Base-by-base conservation (phyloP, 495 filamentous ascomycete species). In the Xylaria cubensis region DNA sequence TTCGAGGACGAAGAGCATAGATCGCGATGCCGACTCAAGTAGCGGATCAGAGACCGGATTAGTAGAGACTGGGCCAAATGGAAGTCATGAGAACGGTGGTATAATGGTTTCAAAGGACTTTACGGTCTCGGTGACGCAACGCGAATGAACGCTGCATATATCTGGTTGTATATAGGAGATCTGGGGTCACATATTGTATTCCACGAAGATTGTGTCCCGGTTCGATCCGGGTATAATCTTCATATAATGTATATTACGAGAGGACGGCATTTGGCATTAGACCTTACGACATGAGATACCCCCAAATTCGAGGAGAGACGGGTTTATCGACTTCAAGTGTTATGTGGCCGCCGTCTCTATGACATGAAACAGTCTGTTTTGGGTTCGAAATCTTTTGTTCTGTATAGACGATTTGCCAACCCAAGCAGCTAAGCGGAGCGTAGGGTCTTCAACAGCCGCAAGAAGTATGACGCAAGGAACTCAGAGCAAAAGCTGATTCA, bases 61-160 rank as follows among this genome's bases (percentile, higher is more conserved):
- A 7, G 70, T 65, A 39, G 55, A 72, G 26, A 21, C 42, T 4
- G 1, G n/a, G 42, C 10, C 29, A 4, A 32, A 67, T n/a, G 61
- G 13, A 10, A 44, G 26, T 10, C 39, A 48, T 7, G 48, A 32
- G 36, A 59, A 5, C 10, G 63, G 55, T 12, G 70, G 63, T 3
- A 72, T 72, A 51, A 61, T 67, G 48, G 70, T 72, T 29, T 67
- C 62, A 41, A 72, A 46, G 41, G 32, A 72, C 34, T 67, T 66
- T 24, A 66, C 63, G 29, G 70, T 72, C 53, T 72, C 70, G 26
- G 63, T 66, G n/a, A 46, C 70, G 42, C 51, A 67, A 41, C 63
- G 62, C 39, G 48, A 72, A 64, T 71, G 48, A 71, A 34, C 26
- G 26, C 13, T 46, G 13, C 50, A 4, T 21, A 4, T 21, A 48